Conservation (phyloP, 257 asterid genomes). For the Capsicum chinense region DNA sequence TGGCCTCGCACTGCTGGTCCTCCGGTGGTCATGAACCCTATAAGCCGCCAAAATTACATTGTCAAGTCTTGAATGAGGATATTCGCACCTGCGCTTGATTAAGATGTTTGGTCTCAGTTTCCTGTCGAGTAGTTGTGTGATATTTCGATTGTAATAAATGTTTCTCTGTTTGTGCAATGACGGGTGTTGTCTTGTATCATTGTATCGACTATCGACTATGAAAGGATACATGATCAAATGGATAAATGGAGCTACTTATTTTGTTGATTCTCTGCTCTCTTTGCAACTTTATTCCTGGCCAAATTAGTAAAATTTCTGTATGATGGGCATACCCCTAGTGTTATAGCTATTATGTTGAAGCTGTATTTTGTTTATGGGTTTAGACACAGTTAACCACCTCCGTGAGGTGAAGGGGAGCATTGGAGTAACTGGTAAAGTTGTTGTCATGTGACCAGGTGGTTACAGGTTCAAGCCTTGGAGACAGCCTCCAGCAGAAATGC, state of each 20-base stretch:
- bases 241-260: not conserved
- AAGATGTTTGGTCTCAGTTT: not conserved
- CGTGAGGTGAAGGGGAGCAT: not conserved
- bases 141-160: constrained; percentile 1
- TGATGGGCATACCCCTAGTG: not conserved
- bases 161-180: not conserved
- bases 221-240: not conserved
- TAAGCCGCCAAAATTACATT: constrained; percentile 87
- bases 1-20: constrained; percentile 99
- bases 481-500: too few species aligned
- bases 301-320: not conserved
- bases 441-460: too few species aligned
- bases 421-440: too few species aligned
- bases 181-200: not conserved
- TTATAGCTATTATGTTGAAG: not conserved
- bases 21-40: constrained; percentile 96
- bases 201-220: not conserved
- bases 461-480: too few species aligned
- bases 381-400: not conserved
- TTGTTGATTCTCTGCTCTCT: not conserved
- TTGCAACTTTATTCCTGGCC: not conserved
- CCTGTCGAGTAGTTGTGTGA: constrained; percentile 8
- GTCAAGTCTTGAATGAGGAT: constrained; percentile 49
- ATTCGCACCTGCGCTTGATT: not conserved
- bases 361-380: not conserved